Base-by-base conservation (phyloP, 345 rosid species). In the Euphorbia pulcherrima region DNA sequence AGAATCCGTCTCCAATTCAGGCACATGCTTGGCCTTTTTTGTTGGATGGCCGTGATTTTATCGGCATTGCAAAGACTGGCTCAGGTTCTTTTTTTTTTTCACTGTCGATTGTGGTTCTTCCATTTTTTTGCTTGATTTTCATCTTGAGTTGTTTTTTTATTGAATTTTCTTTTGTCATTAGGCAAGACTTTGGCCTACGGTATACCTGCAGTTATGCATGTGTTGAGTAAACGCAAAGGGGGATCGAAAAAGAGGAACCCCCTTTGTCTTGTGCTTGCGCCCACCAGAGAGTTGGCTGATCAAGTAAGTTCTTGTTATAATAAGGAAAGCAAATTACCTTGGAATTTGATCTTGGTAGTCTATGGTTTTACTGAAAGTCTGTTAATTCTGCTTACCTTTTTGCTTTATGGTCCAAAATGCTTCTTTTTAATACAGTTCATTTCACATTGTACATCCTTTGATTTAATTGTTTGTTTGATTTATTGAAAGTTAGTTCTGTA, bases 11-110 rank as follows among this genome's bases (percentile, higher is more conserved):
- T 53, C 88, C 96, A 0, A 91, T 91, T 80, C 99, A 94, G 83
- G 83, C 99, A 6, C 86, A 86, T 62, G 83, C 96, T 1, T 94
- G 97, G 99, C 99, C 99, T 2, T 91, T 89, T 78, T 71, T 94
- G 81, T 76, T 94, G 73, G 82, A 87, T 53, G 93, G 88, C 8
- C 97, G 99, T 71, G 97, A 94, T 81, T 86, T 94, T 69, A 87
- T 94, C 5, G 97, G 99, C 26, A 91, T 91, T 71, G 97, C 99
- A 0, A 89, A 87, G 35, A 94, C 99, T 65, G 99, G 99, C n/a
- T 94, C 97, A 76, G 99, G 99, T 93, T 70, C 18, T 40, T n/a
- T 2, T 70, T 8, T 2, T 67, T 69, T 60, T 51, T 44, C 0
- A 9, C 20, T 47, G 6, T 14, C 1, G 37, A 33, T 33, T 33